These are phyloP conservation scores for Andrographis paniculata DNA, from an alignment of 305 asterid species.

Conservation along the genomic window DNA sequence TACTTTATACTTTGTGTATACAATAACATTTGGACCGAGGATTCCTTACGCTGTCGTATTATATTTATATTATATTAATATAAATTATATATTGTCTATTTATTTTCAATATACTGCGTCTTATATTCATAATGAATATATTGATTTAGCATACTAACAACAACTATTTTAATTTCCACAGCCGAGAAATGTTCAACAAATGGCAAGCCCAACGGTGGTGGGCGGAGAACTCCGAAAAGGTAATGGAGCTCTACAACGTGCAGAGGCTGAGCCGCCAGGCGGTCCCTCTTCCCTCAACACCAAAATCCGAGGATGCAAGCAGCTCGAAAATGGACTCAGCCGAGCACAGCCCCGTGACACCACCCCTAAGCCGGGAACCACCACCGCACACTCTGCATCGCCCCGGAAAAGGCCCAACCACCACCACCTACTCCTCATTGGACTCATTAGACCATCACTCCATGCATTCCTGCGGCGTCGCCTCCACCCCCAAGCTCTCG, in stretches of 20 bases:
- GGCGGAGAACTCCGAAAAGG: slow-evolving; percentile 2
- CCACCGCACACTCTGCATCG: background rate
- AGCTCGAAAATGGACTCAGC: background rate
- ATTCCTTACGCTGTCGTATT: too few species aligned
- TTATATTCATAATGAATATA: too few species aligned
- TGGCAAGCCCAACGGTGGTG: slow-evolving; percentile 5
- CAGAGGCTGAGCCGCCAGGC: slow-evolving; percentile 5
- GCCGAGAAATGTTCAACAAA: slow-evolving; percentile 10
- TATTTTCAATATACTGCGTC: too few species aligned
- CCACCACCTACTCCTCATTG: background rate
- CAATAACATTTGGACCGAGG: too few species aligned
- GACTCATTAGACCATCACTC: slow-evolving; percentile 1
- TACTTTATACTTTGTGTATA: too few species aligned
- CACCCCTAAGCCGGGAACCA: slow-evolving; percentile 4
- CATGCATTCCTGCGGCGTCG: background rate
- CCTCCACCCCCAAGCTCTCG: background rate
- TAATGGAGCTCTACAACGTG: slow-evolving; percentile 7
- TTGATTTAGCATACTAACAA: too few species aligned
- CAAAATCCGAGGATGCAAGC: slow-evolving; percentile 4
- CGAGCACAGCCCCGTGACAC: background rate
- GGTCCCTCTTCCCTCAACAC: background rate
- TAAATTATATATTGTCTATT: too few species aligned
- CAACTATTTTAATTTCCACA: background rate
- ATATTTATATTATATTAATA: too few species aligned
- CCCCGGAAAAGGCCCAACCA: background rate